Evolutionary conservation across 257 asterid species (phyloP), one percentile per base, ranked within the genome.

Genomic region (Echium plantagineum): DNA sequence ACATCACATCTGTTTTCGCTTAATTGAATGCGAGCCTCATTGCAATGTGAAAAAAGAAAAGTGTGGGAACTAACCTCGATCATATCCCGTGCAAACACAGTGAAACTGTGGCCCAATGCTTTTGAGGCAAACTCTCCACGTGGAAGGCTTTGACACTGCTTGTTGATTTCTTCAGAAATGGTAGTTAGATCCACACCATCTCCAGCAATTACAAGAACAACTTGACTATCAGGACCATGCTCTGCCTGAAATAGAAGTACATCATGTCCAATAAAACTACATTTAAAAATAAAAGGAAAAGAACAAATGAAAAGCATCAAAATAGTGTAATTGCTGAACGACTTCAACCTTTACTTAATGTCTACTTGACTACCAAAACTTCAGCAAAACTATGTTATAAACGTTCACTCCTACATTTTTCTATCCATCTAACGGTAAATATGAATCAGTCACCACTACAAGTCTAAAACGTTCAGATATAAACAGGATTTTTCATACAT

Each of bases 161-260:
- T 80, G 63, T 64, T 72, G 69, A 93, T 77, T 80, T 93, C 90
- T 59, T 78, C 80, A 74, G 77, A 79, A 60, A 93, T 88, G 57
- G 78, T 84, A 70, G 58, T 64, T 63, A 85, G 60, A 76, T 93
- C 81, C 47, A 84, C 94, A 68, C 80, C 94, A 55, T 84, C 94
- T 62, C 97, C 97, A 75, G 84, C 83, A 75, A 84, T 77, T 69
- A 93, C 94, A 67, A 89, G 90, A 67, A 93, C 97, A 68, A 89
- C 98, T 77, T 93, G 98, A 84, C 98, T 93, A 66, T 93, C 97
- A 28, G 98, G 98, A 59, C 97, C 98, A 60, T 89, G 97, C 83
- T 93, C 97, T 55, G 97, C 98, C 98, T 93, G 83, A 71, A 74
- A 75, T 59, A 57, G 61, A 58, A 65, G 63, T 19, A 7, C 47